These are phyloP conservation scores for Chlamydomonas reinhardtii DNA, from an alignment of 163 green algal genomes.

Conservation along the genomic window DNA sequence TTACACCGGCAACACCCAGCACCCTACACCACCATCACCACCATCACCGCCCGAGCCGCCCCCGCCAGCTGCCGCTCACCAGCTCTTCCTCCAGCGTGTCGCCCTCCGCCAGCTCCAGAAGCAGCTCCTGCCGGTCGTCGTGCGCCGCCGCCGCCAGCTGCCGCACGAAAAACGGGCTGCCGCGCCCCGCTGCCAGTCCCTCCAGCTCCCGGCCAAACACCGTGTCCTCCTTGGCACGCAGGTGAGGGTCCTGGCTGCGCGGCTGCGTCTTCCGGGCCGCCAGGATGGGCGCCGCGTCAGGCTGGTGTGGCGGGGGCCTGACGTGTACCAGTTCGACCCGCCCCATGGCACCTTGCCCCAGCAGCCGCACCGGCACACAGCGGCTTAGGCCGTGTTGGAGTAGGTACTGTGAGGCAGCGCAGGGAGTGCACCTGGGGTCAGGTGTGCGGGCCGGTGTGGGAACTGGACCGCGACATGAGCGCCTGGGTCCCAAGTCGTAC, in stretches of 20 bases:
- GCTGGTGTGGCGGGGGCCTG: neutral
- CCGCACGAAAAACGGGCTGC: conserved; percentile 21
- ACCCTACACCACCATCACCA: neutral
- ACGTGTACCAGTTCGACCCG: conserved; percentile 11
- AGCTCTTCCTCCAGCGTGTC: conserved; percentile 26
- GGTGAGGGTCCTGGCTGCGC: neutral
- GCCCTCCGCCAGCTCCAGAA: conserved; percentile 34
- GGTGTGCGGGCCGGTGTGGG: too few species aligned
- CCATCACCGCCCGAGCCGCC: neutral
- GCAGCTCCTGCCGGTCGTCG: conserved; percentile 24
- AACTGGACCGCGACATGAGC: too few species aligned
- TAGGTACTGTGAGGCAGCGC: too few species aligned
- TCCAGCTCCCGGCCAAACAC: conserved; percentile 26
- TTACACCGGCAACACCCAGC: neutral
- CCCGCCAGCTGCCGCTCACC: neutral
- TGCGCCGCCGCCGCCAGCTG: neutral
- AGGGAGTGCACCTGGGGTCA: too few species aligned
- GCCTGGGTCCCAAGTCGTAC: too few species aligned
- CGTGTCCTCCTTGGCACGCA: conserved; percentile 16
- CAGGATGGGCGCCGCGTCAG: neutral
- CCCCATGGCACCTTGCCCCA: conserved; percentile 28
- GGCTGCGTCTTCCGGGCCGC: conserved; percentile 32
- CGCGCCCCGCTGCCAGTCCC: neutral
- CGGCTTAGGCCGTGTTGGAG: neutral
- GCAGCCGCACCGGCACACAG: conserved; percentile 5